Evolutionary conservation across 2,329 filamentous ascomycete genomes (phyloP).

Genomic region (Cryphonectria radicalis): DNA sequence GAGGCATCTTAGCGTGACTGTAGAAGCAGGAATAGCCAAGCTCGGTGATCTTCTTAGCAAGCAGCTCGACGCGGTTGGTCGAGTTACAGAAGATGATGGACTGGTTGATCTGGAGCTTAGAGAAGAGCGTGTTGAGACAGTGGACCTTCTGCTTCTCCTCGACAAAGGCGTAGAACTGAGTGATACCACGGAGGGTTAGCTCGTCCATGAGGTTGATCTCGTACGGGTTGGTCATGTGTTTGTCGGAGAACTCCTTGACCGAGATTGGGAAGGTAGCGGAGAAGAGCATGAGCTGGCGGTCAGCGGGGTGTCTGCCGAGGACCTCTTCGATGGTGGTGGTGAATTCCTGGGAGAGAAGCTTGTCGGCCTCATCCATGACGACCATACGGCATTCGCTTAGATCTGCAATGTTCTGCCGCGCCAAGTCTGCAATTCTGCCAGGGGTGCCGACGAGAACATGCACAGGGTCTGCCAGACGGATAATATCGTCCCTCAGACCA

Average conservation of each 20-base stretch:
- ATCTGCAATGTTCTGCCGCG: constrained; percentile 95
- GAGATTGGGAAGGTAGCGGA: constrained; percentile 96
- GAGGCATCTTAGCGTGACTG: constrained; percentile 97
- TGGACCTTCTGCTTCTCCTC: constrained; percentile 99
- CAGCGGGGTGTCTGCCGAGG: constrained; percentile 92
- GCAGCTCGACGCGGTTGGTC: constrained; percentile 93
- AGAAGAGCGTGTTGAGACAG: constrained; percentile 98
- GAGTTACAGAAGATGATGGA: constrained; percentile 99
- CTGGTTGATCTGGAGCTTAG: constrained; percentile 98
- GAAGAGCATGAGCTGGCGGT: constrained; percentile 99
- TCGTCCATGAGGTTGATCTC: constrained; percentile 99
- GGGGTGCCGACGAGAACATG: constrained; percentile 98
- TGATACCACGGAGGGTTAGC: constrained; percentile 95
- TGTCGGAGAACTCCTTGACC: constrained; percentile 97
- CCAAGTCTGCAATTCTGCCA: constrained; percentile 92
- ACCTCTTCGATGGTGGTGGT: constrained; percentile 97
- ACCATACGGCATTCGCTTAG: constrained; percentile 96
- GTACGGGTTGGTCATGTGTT: constrained; percentile 94
- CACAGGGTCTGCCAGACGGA: constrained; percentile 90
- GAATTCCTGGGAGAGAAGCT: constrained; percentile 94
- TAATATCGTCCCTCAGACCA: constrained; percentile 92
- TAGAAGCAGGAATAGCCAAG: constrained; percentile 99
- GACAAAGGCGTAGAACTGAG: constrained; percentile 98
- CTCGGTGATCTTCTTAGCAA: constrained; percentile 99
- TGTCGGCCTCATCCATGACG: constrained; percentile 99